Percentiles rank a stretch among this genome's conserved stretches.
These are phyloP conservation scores for Colletotrichum horii DNA, from an alignment of 2,329 filamentous ascomycete genomes.

Conservation along the genomic window DNA sequence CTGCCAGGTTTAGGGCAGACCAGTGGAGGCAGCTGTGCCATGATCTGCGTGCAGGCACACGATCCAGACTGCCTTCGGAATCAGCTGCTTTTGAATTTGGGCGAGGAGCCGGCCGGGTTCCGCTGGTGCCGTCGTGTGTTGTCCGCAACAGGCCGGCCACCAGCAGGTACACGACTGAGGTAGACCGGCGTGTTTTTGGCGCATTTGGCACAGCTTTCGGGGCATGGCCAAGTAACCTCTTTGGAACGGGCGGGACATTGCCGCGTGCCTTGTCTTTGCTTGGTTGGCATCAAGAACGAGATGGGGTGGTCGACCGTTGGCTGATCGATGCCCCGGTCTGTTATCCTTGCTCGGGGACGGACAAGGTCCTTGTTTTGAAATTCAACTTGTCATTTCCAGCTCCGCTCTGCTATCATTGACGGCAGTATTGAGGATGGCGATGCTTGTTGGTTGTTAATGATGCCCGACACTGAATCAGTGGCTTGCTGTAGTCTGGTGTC, in stretches of 20 bases:
- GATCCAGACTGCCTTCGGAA: not conserved
- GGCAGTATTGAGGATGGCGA: not conserved
- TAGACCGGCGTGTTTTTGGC: not conserved
- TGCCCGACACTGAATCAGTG: not conserved
- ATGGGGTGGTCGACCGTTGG: not conserved
- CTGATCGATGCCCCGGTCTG: not conserved
- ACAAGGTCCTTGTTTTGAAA: not conserved
- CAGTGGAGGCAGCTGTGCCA: not conserved
- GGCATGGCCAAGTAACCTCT: not conserved
- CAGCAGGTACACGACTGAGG: not conserved
- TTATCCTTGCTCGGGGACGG: not conserved
- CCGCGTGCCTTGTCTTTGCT: not conserved
- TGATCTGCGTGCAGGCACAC: slow-evolving; percentile 3
- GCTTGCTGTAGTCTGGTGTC: not conserved
- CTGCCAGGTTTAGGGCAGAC: not conserved
- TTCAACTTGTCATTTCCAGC: not conserved
- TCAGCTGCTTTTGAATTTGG: slow-evolving; percentile 13
- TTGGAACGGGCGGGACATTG: not conserved
- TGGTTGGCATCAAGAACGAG: not conserved
- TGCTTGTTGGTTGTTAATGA: not conserved
- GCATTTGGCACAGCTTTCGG: not conserved
- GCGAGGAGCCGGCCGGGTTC: slow-evolving; percentile 7
- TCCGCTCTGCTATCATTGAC: not conserved
- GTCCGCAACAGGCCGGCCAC: not conserved
- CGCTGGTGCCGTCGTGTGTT: not conserved